Conservation (phyloP, 257 asterid species). For the Striga asiatica region DNA sequence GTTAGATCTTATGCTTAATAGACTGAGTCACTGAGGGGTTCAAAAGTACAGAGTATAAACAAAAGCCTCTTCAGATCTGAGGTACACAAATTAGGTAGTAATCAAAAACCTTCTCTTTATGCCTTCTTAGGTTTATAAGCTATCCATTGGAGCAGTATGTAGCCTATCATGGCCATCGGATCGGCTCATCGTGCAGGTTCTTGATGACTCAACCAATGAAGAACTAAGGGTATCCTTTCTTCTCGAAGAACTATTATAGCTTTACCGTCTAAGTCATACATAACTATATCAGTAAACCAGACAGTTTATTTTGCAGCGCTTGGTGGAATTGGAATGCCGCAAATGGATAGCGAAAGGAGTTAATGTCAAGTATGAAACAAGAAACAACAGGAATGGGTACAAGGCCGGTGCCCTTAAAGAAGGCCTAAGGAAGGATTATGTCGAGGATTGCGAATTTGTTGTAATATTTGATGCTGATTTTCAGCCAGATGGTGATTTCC, state of each 20-base stretch:
- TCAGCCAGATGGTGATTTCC: slow-evolving; percentile 63
- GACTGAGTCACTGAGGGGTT: background rate
- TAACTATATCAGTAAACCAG: background rate
- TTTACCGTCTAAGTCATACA: background rate
- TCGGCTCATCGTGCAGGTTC: slow-evolving; percentile 53
- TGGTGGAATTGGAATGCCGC: slow-evolving; percentile 48
- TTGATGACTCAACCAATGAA: slow-evolving; percentile 68
- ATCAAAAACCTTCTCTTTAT: slow-evolving; percentile 9
- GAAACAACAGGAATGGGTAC: slow-evolving; percentile 66
- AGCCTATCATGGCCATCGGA: slow-evolving; percentile 69
- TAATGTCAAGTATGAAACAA: slow-evolving; percentile 50
- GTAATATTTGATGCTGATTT: slow-evolving; percentile 70
- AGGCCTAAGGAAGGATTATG: slow-evolving; percentile 48
- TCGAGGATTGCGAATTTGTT: slow-evolving; percentile 54
- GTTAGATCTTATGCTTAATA: too few species aligned
- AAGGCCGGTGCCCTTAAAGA: slow-evolving; percentile 72
- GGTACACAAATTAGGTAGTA: slow-evolving; percentile 9
- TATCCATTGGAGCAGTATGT: slow-evolving; percentile 69
- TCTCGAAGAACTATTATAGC: background rate
- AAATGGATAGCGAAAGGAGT: slow-evolving; percentile 47
- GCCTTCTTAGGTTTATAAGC: slow-evolving; percentile 56
- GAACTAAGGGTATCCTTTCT: slow-evolving; percentile 36
- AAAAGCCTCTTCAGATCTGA: too few species aligned
- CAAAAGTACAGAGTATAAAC: background rate
- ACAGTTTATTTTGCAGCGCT: slow-evolving; percentile 22